phyloP scores from a whole-genome alignment of 768 basidiomycete genomes.

The Rhizopogon salebrosus region DNA sequence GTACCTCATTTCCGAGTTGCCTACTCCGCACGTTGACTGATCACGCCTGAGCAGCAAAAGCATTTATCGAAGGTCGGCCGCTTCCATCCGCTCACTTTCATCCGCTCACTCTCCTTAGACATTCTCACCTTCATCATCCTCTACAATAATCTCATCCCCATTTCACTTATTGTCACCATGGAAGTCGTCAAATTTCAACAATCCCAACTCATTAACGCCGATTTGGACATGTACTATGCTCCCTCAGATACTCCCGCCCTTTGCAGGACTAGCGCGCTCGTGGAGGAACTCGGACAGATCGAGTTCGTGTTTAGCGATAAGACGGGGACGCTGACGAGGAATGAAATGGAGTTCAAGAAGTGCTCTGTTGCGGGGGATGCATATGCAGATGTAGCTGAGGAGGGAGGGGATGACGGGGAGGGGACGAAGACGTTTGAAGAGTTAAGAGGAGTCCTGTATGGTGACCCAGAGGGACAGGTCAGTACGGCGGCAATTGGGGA shows the following conservation, averaged over 20 bases:
- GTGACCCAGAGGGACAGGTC: conserved; percentile 20
- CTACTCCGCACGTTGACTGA: conserved; percentile 4
- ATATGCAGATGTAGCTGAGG: conserved; percentile 90
- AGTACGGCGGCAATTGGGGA: conserved; percentile 12
- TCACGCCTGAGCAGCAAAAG: conserved; percentile 44
- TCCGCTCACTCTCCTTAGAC: conserved; percentile 44
- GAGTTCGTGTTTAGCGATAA: conserved; percentile 96
- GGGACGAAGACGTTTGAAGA: conserved; percentile 81
- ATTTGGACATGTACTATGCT: conserved; percentile 97
- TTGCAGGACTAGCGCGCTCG: conserved; percentile 95
- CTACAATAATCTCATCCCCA: conserved; percentile 98
- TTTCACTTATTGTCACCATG: conserved; percentile 99
- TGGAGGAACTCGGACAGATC: conserved; percentile 97
- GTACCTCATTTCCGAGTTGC: conserved; percentile 11
- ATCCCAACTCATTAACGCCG: conserved; percentile 94
- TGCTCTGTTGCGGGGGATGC: conserved; percentile 85
- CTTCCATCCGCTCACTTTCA: not conserved
- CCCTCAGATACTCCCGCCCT: conserved; percentile 94
- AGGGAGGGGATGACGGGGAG: conserved; percentile 57
- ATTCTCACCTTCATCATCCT: conserved; percentile 97
- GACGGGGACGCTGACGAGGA: conserved; percentile 91
- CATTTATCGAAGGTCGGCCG: conserved; percentile 75
- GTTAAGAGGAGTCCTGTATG: conserved; percentile 52
- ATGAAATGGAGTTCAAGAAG: conserved; percentile 96
- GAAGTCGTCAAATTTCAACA: conserved; percentile 99